These are phyloP conservation scores for Aspergillus alliaceus DNA, from an alignment of 2,329 filamentous ascomycete species.

Conservation along the genomic window DNA sequence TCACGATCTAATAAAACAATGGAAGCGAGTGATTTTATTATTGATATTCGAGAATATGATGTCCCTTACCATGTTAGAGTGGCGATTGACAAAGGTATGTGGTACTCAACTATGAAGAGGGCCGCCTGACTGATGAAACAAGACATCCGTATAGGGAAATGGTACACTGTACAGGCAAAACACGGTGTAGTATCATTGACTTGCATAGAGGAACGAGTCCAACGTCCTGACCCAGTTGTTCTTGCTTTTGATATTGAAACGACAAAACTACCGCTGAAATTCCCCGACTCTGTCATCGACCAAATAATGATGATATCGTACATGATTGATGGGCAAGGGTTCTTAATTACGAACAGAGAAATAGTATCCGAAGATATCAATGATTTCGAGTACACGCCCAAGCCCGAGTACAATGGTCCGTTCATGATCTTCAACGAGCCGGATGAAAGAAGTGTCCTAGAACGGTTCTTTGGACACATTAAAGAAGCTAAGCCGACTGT, in stretches of 20 bases:
- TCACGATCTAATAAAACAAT: slow-evolving; percentile 74
- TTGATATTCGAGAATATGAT: slow-evolving; percentile 98
- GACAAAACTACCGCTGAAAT: slow-evolving; percentile 91
- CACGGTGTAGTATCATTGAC: slow-evolving; percentile 82
- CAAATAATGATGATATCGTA: slow-evolving; percentile 99
- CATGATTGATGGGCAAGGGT: slow-evolving; percentile 99
- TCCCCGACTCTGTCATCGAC: slow-evolving; percentile 90
- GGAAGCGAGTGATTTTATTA: slow-evolving; percentile 94
- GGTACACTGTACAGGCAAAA: slow-evolving; percentile 94
- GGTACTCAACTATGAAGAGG: not conserved
- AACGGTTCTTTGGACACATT: slow-evolving; percentile 92
- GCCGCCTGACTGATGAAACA: slow-evolving; percentile 23
- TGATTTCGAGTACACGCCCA: slow-evolving; percentile 98
- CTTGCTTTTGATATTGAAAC: slow-evolving; percentile 99
- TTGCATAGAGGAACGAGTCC: slow-evolving; percentile 82
- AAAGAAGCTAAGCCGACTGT: slow-evolving; percentile 93
- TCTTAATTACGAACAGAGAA: slow-evolving; percentile 95
- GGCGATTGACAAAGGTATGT: slow-evolving; percentile 82
- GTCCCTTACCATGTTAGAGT: slow-evolving; percentile 99
- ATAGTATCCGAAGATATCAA: slow-evolving; percentile 96
- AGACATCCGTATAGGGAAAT: slow-evolving; percentile 95
- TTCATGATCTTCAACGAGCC: slow-evolving; percentile 99
- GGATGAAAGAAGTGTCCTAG: slow-evolving; percentile 81
- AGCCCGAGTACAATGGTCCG: slow-evolving; percentile 88
- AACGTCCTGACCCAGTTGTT: slow-evolving; percentile 92